Conservation (phyloP, 805 yeast genomes). For the Suhomyces sp. region DNA sequence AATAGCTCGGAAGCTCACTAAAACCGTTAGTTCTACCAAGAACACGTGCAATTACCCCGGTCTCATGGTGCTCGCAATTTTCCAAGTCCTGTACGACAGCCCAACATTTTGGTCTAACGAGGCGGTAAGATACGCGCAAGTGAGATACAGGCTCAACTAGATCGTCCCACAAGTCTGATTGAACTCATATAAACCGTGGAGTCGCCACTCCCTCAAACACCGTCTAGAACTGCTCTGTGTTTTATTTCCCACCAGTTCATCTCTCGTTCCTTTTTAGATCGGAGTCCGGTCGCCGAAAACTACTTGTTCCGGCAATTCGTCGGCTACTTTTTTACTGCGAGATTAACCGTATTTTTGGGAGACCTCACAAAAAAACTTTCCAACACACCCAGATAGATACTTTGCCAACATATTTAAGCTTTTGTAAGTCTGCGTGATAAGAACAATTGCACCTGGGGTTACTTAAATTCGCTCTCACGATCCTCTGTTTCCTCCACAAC, state of each 20-base stretch:
- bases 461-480: not conserved
- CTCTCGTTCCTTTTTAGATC: not conserved
- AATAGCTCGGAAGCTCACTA: too few species aligned
- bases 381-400: slow-evolving; percentile 2
- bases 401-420: not conserved
- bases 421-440: not conserved
- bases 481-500: not conserved
- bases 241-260: not conserved
- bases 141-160: not conserved
- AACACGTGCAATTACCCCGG: not conserved
- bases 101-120: not conserved
- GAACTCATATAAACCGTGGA: not conserved
- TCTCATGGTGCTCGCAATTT: not conserved
- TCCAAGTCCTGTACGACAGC: not conserved
- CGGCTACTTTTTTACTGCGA: slow-evolving; percentile 3
- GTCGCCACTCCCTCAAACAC: not conserved
- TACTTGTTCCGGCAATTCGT: slow-evolving; percentile 3
- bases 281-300: not conserved
- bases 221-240: not conserved
- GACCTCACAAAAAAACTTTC: slow-evolving; percentile 5
- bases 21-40: not conserved
- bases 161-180: not conserved
- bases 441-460: not conserved
- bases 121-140: not conserved
- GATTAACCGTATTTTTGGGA: slow-evolving; percentile 2